Conservation (phyloP, 495 filamentous ascomycete genomes). For the Talaromyces liani region DNA sequence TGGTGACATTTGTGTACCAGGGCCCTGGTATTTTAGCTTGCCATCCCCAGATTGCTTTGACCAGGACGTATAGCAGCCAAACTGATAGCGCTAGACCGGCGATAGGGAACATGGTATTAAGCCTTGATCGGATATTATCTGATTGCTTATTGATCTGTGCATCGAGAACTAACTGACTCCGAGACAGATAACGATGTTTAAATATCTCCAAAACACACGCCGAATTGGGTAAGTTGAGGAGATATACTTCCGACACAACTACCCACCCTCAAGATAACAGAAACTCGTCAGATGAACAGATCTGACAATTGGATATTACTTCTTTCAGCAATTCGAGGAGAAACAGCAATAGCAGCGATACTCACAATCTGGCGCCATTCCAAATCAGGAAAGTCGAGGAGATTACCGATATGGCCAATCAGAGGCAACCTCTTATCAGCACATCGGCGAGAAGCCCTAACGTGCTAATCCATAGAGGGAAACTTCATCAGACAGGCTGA, state of each 20-base stretch:
- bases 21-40: slow-evolving; percentile 41
- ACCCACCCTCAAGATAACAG: neutral
- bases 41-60: slow-evolving; percentile 7
- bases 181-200: neutral
- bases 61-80: neutral
- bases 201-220: neutral
- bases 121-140: neutral
- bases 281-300: neutral
- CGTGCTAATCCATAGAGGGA: neutral
- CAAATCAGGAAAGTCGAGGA: neutral
- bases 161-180: neutral
- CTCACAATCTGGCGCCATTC: neutral
- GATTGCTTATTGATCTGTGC: neutral
- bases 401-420: neutral
- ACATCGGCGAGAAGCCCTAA: neutral
- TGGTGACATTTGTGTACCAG: slow-evolving; percentile 43
- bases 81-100: neutral
- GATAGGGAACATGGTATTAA: neutral
- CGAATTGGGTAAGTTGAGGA: neutral
- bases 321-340: neutral
- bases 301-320: neutral
- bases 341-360: neutral
- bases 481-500: neutral
- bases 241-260: neutral
- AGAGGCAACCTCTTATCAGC: neutral